Percentiles rank a stretch among this genome's conserved stretches.
Evolutionary conservation across 495 filamentous ascomycete species (phyloP).

Genomic region (Podospora tetraspora): DNA sequence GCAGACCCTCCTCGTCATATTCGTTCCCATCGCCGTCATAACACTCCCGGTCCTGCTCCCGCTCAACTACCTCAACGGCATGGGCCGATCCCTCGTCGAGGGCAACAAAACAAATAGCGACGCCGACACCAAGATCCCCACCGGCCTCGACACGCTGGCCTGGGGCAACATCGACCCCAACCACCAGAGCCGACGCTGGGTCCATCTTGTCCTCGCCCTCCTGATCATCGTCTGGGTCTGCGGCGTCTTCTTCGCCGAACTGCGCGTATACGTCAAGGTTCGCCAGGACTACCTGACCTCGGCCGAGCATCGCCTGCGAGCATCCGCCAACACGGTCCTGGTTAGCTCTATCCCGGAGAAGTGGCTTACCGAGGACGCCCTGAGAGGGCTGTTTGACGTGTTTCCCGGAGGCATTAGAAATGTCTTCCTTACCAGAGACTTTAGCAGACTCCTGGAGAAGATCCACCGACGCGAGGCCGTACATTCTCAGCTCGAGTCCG

Average conservation of each 20-base stretch:
- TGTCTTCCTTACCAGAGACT: slow-evolving; percentile 94
- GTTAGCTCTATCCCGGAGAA: slow-evolving; percentile 83
- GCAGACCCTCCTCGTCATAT: slow-evolving; percentile 88
- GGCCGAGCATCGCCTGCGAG: slow-evolving; percentile 86
- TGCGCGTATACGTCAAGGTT: slow-evolving; percentile 87
- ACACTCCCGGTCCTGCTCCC: slow-evolving; percentile 84
- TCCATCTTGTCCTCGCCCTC: slow-evolving; percentile 79
- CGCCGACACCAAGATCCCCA: slow-evolving; percentile 26
- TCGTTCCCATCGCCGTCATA: slow-evolving; percentile 70
- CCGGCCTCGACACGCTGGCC: slow-evolving; percentile 70
- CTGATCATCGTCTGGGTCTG: slow-evolving; percentile 77
- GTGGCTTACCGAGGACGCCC: slow-evolving; percentile 77
- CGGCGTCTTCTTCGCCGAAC: slow-evolving; percentile 79
- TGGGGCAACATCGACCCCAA: slow-evolving; percentile 84
- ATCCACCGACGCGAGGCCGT: slow-evolving; percentile 68
- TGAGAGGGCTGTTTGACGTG: slow-evolving; percentile 86
- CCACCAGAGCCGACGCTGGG: slow-evolving; percentile 76
- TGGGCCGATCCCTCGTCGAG: slow-evolving; percentile 49
- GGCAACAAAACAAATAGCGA: slow-evolving; percentile 25
- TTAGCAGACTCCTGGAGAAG: slow-evolving; percentile 80
- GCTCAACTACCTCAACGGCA: slow-evolving; percentile 70
- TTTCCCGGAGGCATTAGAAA: slow-evolving; percentile 95
- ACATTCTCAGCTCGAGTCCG: slow-evolving; percentile 68
- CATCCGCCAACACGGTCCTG: slow-evolving; percentile 93
- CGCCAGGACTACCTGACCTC: slow-evolving; percentile 94